Evolutionary conservation across 2,329 filamentous ascomycete genomes (phyloP), one percentile per base, ranked within the genome.

Genomic region (Clonostachys chloroleuca): DNA sequence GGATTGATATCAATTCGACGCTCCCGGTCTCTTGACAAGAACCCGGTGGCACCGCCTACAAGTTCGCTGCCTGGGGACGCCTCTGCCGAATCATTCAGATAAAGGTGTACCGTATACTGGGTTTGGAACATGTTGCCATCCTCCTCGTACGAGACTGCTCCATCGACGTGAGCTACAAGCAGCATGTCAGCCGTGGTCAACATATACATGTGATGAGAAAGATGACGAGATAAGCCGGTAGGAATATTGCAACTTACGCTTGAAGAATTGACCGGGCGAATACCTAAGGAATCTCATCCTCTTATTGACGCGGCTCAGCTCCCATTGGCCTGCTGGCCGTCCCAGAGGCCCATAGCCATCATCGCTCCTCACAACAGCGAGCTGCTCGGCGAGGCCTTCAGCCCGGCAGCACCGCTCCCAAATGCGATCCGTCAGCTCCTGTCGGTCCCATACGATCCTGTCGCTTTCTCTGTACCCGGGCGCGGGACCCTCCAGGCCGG

Each of bases 281-380:
- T 94, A 94, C 57, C 80, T 84, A 44, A 95, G 67, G 56, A 92
- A 92, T 30, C 89, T 72, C 76, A 92, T 77, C 35, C 87, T 69
- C 59, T 90, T 80, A 61, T 94, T 94, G 40, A 89, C 61, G 10
- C 83, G 54, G 34, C 62, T 51, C 52, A 79, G 74, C 43, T 61
- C 59, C 72, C 74, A 75, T 43, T 57, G 53, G 5, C 58, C 59
- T 10, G 20, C 14, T 5, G 37, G 30, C 7, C 14, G 14, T n/a
- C 36, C 36, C 36, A 39, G 12, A 49, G 52, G 5, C 52, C 51
- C 24, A 48, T 48, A 17, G 49, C 49, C 17, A 55, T 48, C 7
- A 62, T 55, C 18, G 1, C 64, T 56, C 24, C 24, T 30, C 16
- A 74, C 56, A 3, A 57, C 55, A 1, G 56, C 62, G 20, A 81